Percentiles rank a stretch among this genome's conserved stretches.
Conservation (phyloP, 2,329 filamentous ascomycete genomes). For the Penicillium corylophilum region DNA sequence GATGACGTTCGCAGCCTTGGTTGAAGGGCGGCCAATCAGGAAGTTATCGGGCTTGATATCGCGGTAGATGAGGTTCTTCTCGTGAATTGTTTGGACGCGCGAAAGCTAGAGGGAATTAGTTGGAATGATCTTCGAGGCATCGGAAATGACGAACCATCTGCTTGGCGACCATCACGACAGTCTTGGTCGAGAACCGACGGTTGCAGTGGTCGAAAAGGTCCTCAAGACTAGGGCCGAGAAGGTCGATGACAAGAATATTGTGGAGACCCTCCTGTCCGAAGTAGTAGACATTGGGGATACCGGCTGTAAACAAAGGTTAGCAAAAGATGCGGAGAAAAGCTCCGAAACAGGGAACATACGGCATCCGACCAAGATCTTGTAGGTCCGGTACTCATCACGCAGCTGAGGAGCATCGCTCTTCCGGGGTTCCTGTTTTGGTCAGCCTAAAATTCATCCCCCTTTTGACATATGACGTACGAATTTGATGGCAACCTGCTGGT, state of each 20-base stretch:
- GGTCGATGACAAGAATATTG: constrained; percentile 97
- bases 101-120: constrained; percentile 55
- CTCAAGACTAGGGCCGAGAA: constrained; percentile 90
- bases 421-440: constrained; percentile 74
- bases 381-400: constrained; percentile 97
- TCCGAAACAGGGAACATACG: constrained; percentile 64
- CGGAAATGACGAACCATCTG: constrained; percentile 72
- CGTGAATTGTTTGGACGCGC: constrained; percentile 89
- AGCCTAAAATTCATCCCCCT: constrained; percentile 11
- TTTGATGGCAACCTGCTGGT: constrained; percentile 99
- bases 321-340: not conserved
- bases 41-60: constrained; percentile 99
- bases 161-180: constrained; percentile 98
- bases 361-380: constrained; percentile 98
- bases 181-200: constrained; percentile 92
- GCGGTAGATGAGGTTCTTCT: constrained; percentile 98
- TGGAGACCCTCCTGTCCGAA: constrained; percentile 98
- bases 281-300: constrained; percentile 99
- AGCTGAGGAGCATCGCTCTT: constrained; percentile 98
- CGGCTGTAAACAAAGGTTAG: constrained; percentile 61
- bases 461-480: constrained; percentile 65
- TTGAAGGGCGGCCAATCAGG: constrained; percentile 86
- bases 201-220: constrained; percentile 98
- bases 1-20: constrained; percentile 95
- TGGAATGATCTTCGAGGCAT: not conserved